Percentiles rank a stretch among this genome's conserved stretches.
Evolutionary conservation across 108 stramenopile species (phyloP).

Genomic region (Skeletonema tropicum): DNA sequence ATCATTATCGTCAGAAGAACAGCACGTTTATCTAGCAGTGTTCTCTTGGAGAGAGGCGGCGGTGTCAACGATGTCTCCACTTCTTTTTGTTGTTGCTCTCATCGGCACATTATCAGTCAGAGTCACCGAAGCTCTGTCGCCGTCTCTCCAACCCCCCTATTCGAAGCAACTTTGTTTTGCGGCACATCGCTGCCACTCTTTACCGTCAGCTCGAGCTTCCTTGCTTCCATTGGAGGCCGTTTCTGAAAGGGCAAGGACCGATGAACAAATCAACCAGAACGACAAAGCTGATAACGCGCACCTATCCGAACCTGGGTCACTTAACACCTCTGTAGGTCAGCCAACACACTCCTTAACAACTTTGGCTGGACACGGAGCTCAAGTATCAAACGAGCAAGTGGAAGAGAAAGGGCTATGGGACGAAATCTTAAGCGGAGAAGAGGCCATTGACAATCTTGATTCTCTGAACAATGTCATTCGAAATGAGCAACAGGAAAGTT

Average conservation of each 20-base stretch:
- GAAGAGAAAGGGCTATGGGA: conserved; percentile 11
- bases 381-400: conserved; percentile 14
- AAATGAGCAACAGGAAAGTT: not conserved
- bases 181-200: not conserved
- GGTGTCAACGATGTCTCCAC: not conserved
- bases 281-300: not conserved
- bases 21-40: not conserved
- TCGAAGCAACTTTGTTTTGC: not conserved
- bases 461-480: conserved; percentile 2
- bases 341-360: conserved; percentile 15
- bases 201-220: not conserved
- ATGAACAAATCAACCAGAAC: not conserved
- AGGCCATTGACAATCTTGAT: not conserved
- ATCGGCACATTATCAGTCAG: not conserved
- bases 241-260: not conserved
- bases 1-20: too few relatives aligned
- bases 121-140: not conserved
- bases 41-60: not conserved
- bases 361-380: conserved; percentile 18
- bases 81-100: not conserved
- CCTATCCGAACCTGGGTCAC: not conserved
- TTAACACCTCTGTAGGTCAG: not conserved
- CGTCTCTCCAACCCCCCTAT: not conserved
- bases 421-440: not conserved
- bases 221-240: not conserved